These are phyloP conservation scores for Cairneyella variabilis DNA, from an alignment of 495 filamentous ascomycete species.

Conservation along the genomic window DNA sequence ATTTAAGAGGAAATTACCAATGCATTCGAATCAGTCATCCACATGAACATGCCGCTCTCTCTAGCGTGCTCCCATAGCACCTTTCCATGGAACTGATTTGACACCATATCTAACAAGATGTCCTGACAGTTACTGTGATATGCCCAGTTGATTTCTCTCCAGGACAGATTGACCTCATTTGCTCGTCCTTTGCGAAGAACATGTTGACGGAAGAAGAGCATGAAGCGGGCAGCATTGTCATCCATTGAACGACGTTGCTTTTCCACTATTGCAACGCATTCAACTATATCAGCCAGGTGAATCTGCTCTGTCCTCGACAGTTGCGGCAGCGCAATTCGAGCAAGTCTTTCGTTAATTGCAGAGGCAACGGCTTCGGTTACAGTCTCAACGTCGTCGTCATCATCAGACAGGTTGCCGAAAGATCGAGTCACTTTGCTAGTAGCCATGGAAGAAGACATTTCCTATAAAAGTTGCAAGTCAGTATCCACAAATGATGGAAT, in stretches of 20 bases:
- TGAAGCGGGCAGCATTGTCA: slow-evolving; percentile 84
- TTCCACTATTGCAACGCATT: slow-evolving; percentile 82
- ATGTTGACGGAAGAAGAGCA: slow-evolving; percentile 86
- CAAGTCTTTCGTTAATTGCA: slow-evolving; percentile 74
- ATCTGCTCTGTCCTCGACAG: slow-evolving; percentile 88
- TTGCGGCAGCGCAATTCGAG: slow-evolving; percentile 69
- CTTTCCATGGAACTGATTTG: slow-evolving; percentile 68
- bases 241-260: slow-evolving; percentile 90
- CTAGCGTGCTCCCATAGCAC: slow-evolving; percentile 81
- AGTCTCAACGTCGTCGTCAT: slow-evolving; percentile 57
- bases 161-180: slow-evolving; percentile 69
- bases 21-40: slow-evolving; percentile 73
- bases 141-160: slow-evolving; percentile 94
- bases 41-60: slow-evolving; percentile 92
- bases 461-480: slow-evolving; percentile 38
- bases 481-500: background rate
- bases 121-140: slow-evolving; percentile 91
- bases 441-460: slow-evolving; percentile 32
- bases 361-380: slow-evolving; percentile 71
- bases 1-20: slow-evolving; percentile 47
- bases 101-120: slow-evolving; percentile 86
- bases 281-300: slow-evolving; percentile 79
- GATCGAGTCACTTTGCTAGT: slow-evolving; percentile 51
- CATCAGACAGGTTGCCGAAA: slow-evolving; percentile 49
- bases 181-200: slow-evolving; percentile 64